Percentiles rank a stretch among this genome's conserved stretches.
Conservation (phyloP, 2,329 filamentous ascomycete species). For the Calonectria pseudoturangicola region DNA sequence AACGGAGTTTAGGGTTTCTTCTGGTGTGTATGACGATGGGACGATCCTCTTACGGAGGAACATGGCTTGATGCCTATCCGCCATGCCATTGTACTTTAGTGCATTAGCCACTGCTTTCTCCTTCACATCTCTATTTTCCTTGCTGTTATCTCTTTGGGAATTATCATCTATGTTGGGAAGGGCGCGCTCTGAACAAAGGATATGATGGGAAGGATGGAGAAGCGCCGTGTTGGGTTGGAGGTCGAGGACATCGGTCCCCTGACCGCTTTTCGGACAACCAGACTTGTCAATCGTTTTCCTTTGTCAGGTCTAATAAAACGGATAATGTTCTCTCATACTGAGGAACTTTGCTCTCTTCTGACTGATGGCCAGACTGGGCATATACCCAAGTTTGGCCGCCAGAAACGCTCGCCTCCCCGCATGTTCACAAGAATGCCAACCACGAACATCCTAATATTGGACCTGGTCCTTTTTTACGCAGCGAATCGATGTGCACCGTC, state of each 20-base stretch:
- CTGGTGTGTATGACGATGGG: slow-evolving; percentile 52
- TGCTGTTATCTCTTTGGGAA: slow-evolving; percentile 47
- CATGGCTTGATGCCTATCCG: slow-evolving; percentile 48
- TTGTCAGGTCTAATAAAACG: slow-evolving; percentile 57
- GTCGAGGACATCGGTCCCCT: slow-evolving; percentile 45
- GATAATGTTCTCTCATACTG: slow-evolving; percentile 52
- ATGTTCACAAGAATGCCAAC: slow-evolving; percentile 8
- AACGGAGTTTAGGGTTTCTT: slow-evolving; percentile 54
- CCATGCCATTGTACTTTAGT: slow-evolving; percentile 57
- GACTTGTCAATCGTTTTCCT: slow-evolving; percentile 53
- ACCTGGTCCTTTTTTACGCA: background rate
- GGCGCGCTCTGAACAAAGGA: slow-evolving; percentile 47
- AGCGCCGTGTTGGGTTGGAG: slow-evolving; percentile 47
- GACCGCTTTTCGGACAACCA: slow-evolving; percentile 50
- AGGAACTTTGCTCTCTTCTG: slow-evolving; percentile 44
- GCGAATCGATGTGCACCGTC: background rate
- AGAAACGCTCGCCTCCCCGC: background rate
- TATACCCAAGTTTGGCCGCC: no score
- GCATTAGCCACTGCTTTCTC: slow-evolving; percentile 51
- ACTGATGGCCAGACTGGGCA: slow-evolving; percentile 42
- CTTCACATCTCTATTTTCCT: slow-evolving; percentile 42
- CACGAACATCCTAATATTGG: background rate
- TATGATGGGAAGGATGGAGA: slow-evolving; percentile 49
- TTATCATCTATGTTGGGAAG: slow-evolving; percentile 48
- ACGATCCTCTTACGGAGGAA: slow-evolving; percentile 44